phyloP scores from a whole-genome alignment of 805 yeast genomes.

The Saccharomyces mikatae region DNA sequence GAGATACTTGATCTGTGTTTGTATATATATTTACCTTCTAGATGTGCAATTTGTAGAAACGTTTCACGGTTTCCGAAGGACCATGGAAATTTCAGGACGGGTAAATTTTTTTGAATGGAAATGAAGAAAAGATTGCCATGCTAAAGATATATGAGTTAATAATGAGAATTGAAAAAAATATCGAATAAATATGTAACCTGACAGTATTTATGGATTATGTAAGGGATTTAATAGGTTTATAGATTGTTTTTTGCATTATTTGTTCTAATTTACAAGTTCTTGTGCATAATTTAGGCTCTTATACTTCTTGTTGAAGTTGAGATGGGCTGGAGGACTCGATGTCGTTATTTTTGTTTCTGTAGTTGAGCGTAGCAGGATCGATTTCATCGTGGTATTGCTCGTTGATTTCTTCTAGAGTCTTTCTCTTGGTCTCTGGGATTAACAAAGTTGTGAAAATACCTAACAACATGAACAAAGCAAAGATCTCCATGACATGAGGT shows the following conservation, averaged over 20 bases:
- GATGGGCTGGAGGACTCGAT: background rate
- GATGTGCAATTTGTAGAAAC: background rate
- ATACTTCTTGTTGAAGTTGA: background rate
- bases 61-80: background rate
- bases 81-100: background rate
- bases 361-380: conserved; percentile 28
- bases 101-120: background rate
- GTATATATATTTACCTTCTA: background rate
- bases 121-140: background rate
- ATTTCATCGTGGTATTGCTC: conserved; percentile 80
- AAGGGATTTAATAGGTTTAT: background rate
- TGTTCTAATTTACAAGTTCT: background rate
- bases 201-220: background rate
- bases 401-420: conserved; percentile 75
- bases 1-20: background rate
- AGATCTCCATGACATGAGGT: conserved; percentile 89
- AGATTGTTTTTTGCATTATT: background rate
- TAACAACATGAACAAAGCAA: conserved; percentile 81
- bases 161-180: background rate
- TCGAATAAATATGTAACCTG: background rate
- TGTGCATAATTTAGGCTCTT: background rate
- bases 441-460: conserved; percentile 61
- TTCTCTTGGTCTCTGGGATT: conserved; percentile 87
- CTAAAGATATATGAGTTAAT: background rate
- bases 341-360: background rate